Conservation (phyloP, 306 rosid genomes). For the Vicia villosa region DNA sequence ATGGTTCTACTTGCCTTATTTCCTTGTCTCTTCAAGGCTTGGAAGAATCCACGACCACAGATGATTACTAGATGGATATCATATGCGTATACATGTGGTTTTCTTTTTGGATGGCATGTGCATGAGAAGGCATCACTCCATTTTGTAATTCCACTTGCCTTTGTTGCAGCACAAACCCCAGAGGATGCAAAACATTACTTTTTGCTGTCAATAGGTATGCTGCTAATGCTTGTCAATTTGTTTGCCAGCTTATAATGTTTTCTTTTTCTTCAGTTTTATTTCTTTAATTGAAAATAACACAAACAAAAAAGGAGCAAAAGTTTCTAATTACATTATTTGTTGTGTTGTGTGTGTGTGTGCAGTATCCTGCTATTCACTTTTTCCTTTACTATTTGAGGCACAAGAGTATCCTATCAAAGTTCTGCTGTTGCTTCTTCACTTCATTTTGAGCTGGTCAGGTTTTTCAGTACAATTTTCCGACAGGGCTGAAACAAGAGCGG, state of each 20-base stretch:
- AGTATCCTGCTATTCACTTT: constrained; percentile 86
- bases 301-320: constrained; percentile 16
- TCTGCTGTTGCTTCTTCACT: constrained; percentile 64
- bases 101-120: constrained; percentile 96
- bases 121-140: constrained; percentile 97
- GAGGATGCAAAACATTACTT: constrained; percentile 82
- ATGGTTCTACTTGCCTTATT: constrained; percentile 82
- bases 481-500: constrained; percentile 38
- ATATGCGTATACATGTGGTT: constrained; percentile 91
- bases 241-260: constrained; percentile 1
- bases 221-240: constrained; percentile 31
- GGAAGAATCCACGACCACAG: constrained; percentile 75
- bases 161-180: constrained; percentile 62
- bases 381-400: constrained; percentile 78
- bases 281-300: not conserved
- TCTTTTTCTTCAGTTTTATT: not conserved
- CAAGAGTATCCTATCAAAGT: constrained; percentile 87
- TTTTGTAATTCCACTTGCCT: constrained; percentile 83
- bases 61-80: constrained; percentile 83
- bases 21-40: constrained; percentile 87
- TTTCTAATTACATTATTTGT: constrained; percentile 18
- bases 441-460: constrained; percentile 70
- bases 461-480: constrained; percentile 63
- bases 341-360: constrained; percentile 32
- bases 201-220: constrained; percentile 75